These are phyloP conservation scores for Globisporangium paroecandrum DNA, from an alignment of 352 stramenopile species.

Conservation along the genomic window DNA sequence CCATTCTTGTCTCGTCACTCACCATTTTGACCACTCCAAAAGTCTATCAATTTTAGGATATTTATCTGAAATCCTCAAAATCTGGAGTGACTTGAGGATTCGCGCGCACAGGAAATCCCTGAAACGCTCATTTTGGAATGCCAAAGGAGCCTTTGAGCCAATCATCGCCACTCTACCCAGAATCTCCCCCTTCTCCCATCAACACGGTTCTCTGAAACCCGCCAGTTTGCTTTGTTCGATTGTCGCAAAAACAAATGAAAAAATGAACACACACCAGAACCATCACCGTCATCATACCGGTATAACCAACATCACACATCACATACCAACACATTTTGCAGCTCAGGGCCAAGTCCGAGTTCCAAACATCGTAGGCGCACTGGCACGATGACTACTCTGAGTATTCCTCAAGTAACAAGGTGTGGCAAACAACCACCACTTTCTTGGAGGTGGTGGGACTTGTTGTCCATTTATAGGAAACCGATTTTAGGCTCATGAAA, in stretches of 20 bases:
- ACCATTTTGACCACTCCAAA: background rate
- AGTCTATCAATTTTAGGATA: background rate
- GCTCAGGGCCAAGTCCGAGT: no score
- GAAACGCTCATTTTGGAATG: background rate
- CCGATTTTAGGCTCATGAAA: background rate
- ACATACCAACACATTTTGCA: no score
- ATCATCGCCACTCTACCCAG: background rate
- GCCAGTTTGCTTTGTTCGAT: background rate
- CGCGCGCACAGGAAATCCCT: background rate
- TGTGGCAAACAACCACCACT: no score
- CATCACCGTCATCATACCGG: no score
- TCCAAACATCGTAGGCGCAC: no score
- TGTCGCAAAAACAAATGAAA: background rate
- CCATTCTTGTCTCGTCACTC: background rate
- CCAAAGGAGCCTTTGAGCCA: background rate
- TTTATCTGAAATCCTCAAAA: background rate
- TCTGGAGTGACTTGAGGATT: background rate
- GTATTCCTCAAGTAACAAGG: no score
- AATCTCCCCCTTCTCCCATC: background rate
- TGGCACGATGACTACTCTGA: no score
- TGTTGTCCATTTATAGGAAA: no score
- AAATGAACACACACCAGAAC: background rate
- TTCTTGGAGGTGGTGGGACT: no score
- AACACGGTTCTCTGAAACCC: background rate
- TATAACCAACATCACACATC: no score